Evolutionary conservation across 1,139 yeast species (phyloP), one percentile per base, ranked within the genome.

Genomic region (Saccharomycopsis phalli): DNA sequence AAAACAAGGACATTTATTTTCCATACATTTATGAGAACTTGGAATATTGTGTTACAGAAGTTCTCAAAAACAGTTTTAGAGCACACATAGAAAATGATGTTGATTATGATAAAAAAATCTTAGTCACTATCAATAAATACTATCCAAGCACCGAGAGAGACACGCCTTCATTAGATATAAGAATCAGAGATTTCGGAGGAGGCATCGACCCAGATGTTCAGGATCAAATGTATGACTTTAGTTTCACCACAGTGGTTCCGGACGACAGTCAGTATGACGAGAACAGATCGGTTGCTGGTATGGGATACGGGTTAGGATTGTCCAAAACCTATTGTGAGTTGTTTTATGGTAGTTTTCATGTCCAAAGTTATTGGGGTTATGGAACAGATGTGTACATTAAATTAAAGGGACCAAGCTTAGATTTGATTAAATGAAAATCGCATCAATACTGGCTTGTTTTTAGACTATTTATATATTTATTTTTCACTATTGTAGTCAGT

Each of bases 291-390:
- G 84, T 87, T 26, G 95, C 96, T 0, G 98, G 98, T 0, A 81
- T 91, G 83, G 98, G 98, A 0, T 88, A 86, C 55, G 98, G 98
- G 0, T 61, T 88, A 40, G 97, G 97, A 1, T 63, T 88, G 47
- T 83, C 91, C 62, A 73, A 74, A 53, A 80, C 82, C 0, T 80
- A 80, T 52, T 74, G 79, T 28, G 80, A 74, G 53, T 68, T 77
- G 53, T 78, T 79, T 54, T 78, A 77, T 31, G 97, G 97, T 1
- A 74, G 70, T 58, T 69, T 88, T 47, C 78, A 80, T 31, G 66
- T 88, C 29, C 94, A 87, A 56, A 77, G 82, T 25, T 76, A 86
- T 48, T 72, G 74, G 58, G 95, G 95, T 1, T 76, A 84, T 76
- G 98, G 98, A 6, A 77, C 84, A 0, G 83, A 76, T 50, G 81